Percentiles rank a stretch among this genome's conserved stretches.
phyloP scores from a whole-genome alignment of 2,329 filamentous ascomycete genomes.

The Celoporthe dispersa region DNA sequence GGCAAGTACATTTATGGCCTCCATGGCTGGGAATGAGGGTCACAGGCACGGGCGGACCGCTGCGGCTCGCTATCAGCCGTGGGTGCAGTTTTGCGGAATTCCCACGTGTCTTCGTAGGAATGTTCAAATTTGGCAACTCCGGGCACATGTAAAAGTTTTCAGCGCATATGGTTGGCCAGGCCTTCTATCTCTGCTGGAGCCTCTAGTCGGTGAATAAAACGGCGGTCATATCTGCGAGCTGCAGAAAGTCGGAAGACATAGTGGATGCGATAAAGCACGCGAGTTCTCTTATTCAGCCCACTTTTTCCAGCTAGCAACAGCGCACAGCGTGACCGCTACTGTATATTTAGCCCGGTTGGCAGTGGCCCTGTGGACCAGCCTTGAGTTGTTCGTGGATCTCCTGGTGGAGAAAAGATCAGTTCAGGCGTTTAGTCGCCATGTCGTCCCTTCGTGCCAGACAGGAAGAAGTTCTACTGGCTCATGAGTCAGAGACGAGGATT shows the following conservation, averaged over 20 bases:
- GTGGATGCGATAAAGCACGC: slow-evolving; percentile 1
- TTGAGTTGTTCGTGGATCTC: background rate
- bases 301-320: background rate
- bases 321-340: slow-evolving; percentile 5
- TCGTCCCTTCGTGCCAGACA: background rate
- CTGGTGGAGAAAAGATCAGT: background rate
- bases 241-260: slow-evolving; percentile 1
- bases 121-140: background rate
- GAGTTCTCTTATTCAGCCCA: background rate
- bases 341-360: background rate
- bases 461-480: background rate
- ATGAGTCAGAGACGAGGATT: background rate
- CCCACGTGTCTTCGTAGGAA: slow-evolving; percentile 2
- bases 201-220: slow-evolving; percentile 3
- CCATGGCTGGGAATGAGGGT: background rate
- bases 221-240: background rate
- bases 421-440: background rate
- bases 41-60: background rate
- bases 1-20: background rate
- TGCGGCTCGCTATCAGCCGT: background rate
- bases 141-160: slow-evolving; percentile 3
- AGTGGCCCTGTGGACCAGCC: slow-evolving; percentile 4
- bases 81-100: background rate
- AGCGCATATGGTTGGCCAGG: background rate
- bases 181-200: slow-evolving; percentile 2